phyloP scores from a whole-genome alignment of 768 basidiomycete genomes.

The Boletus reticulatus region DNA sequence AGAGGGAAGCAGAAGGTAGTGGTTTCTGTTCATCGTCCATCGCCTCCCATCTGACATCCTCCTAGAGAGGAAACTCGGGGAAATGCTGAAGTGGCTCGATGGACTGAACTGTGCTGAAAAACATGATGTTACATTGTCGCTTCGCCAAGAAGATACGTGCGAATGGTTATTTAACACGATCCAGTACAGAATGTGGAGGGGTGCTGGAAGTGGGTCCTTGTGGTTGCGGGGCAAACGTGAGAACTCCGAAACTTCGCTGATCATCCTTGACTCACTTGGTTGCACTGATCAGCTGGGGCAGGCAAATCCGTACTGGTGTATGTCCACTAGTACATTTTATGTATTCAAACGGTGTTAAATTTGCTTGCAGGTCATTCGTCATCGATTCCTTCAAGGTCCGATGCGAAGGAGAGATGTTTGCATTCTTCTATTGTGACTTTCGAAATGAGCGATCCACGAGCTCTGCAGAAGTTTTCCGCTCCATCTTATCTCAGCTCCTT shows the following conservation, averaged over 20 bases:
- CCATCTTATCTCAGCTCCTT: neutral
- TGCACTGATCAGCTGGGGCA: neutral
- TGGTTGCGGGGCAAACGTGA: constrained; percentile 10
- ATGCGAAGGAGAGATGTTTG: neutral
- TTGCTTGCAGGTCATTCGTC: neutral
- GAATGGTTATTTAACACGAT: constrained; percentile 3
- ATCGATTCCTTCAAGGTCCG: neutral
- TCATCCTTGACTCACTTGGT: neutral
- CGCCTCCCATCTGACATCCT: neutral
- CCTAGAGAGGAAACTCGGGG: neutral
- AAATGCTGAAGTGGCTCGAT: constrained; percentile 1
- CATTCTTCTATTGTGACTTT: constrained; percentile 3
- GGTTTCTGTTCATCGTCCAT: neutral
- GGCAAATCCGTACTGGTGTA: constrained; percentile 10
- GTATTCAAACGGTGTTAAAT: neutral
- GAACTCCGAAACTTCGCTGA: neutral
- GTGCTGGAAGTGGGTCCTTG: neutral
- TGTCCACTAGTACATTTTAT: neutral
- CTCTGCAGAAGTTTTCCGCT: constrained; percentile 1
- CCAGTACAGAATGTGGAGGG: neutral
- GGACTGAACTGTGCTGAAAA: constrained; percentile 4
- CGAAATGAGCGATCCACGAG: neutral
- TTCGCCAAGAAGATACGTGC: constrained; percentile 2
- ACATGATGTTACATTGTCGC: neutral
- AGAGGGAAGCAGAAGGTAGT: neutral